A percentile compares a stretch with the other conserved stretches of the same genome.
Conservation (phyloP, 169 alveolate species). For the Cryptosporidium meleagridis region DNA sequence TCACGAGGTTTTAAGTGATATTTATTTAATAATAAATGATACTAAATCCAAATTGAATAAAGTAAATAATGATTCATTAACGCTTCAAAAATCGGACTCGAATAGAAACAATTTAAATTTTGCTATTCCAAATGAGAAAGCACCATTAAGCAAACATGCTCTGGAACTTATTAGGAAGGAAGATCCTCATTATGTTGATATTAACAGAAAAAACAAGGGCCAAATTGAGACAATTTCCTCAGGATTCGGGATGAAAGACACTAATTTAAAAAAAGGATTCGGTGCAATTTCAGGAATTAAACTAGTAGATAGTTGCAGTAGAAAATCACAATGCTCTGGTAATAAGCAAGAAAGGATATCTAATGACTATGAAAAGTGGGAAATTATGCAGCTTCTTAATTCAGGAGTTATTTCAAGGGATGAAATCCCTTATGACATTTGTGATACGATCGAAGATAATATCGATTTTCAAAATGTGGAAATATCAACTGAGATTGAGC, state of each 20-base stretch:
- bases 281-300: conserved; percentile 88
- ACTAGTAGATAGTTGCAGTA: conserved; percentile 47
- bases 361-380: conserved; percentile 80
- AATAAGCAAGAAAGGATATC: conserved; percentile 5
- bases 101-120: not conserved
- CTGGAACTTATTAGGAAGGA: conserved; percentile 46
- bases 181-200: conserved; percentile 17
- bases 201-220: conserved; percentile 16
- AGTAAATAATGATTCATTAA: not conserved
- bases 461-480: not conserved
- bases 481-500: conserved; percentile 87
- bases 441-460: not conserved
- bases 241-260: conserved; percentile 64
- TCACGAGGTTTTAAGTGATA: not conserved
- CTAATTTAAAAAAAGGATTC: conserved; percentile 22
- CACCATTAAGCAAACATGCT: conserved; percentile 36
- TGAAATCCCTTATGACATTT: not conserved
- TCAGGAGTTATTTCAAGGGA: conserved; percentile 53
- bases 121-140: conserved; percentile 68
- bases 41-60: not conserved
- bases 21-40: conserved; percentile 9
- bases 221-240: conserved; percentile 3
- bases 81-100: not conserved
- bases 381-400: conserved; percentile 59
- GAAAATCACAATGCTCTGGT: not conserved